Evolutionary conservation across 768 basidiomycete genomes (phyloP).

Genomic region (Calocera viscosa): DNA sequence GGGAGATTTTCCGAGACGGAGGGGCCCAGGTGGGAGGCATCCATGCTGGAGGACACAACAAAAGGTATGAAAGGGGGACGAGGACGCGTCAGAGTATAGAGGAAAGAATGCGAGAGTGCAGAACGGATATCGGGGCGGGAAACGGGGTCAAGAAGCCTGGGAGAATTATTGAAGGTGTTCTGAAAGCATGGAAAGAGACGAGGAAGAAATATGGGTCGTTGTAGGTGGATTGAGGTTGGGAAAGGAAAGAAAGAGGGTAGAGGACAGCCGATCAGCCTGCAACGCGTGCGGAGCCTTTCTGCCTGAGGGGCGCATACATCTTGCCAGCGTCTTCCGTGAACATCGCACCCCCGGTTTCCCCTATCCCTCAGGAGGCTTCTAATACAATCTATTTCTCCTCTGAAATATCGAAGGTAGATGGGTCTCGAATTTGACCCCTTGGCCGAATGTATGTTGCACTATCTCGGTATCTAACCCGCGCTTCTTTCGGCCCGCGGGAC

Average conservation of each 20-base stretch:
- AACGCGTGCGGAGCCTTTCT: constrained; percentile 5
- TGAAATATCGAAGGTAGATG: no score
- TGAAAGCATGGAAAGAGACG: not conserved
- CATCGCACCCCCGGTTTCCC: not conserved
- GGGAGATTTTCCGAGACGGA: not conserved
- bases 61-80: not conserved
- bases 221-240: not conserved
- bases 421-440: no score
- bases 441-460: no score
- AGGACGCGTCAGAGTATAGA: not conserved
- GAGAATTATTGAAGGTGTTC: not conserved
- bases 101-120: not conserved
- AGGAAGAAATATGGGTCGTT: not conserved
- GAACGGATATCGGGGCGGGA: not conserved
- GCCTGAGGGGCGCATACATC: not conserved
- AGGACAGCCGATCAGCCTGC: not conserved
- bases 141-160: not conserved
- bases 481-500: no score
- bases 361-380: not conserved
- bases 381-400: no score
- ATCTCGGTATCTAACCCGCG: no score
- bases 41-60: not conserved
- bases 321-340: constrained; percentile 2
- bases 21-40: not conserved
- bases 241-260: not conserved